A percentile compares a stretch with the other conserved stretches of the same genome.
Evolutionary conservation across 768 basidiomycete genomes (phyloP).

Genomic region (Hortiboletus flavorubellus): DNA sequence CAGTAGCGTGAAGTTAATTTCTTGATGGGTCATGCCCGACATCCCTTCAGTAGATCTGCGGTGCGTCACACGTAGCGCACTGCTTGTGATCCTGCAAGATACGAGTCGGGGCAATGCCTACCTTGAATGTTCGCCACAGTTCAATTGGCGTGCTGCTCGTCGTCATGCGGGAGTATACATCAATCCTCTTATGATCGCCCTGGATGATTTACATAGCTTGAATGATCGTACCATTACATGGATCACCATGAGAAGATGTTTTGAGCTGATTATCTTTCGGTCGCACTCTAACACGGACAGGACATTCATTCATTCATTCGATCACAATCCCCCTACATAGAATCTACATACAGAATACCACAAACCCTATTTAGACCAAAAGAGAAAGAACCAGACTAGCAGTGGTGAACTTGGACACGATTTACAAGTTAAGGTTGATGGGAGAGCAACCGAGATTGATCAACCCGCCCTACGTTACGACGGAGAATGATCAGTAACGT

Average conservation of each 20-base stretch:
- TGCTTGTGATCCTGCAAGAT: not conserved
- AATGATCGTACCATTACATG: not conserved
- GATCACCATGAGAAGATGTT: not conserved
- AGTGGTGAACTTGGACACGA: no score
- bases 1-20: no score
- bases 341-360: not conserved
- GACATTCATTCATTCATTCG: not conserved
- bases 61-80: not conserved
- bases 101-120: no score
- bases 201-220: not conserved
- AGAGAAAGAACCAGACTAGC: not conserved
- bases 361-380: not conserved
- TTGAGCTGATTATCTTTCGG: not conserved
- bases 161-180: no score
- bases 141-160: no score
- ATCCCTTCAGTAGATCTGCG: not conserved
- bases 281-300: not conserved
- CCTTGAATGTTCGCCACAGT: no score
- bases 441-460: conserved; percentile 14
- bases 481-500: not conserved
- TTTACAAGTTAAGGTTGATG: conserved; percentile 2
- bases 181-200: not conserved
- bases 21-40: not conserved
- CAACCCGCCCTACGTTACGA: conserved; percentile 1
- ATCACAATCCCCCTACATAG: not conserved